Percentiles rank a stretch among this genome's conserved stretches.
Conservation (phyloP, 2,329 filamentous ascomycete genomes). For the Xylaria hypoxylon region DNA sequence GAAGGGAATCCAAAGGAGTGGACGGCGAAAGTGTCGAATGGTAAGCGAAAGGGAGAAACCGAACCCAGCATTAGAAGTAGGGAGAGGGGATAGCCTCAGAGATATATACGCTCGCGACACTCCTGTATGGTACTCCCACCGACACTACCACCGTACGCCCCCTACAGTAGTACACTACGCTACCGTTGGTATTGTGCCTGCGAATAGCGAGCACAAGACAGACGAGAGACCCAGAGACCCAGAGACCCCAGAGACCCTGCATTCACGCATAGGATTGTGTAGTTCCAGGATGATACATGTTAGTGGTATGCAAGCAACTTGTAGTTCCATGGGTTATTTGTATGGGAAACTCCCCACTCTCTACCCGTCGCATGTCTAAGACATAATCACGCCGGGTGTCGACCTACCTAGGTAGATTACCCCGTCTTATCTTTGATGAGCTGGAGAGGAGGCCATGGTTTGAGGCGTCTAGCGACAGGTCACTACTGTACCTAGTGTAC, state of each 20-base stretch:
- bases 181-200: constrained; percentile 4
- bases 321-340: constrained; percentile 17
- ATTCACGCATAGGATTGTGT: neutral
- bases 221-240: too few relatives aligned
- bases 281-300: neutral
- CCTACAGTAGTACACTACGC: constrained; percentile 1
- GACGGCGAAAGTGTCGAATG: constrained; percentile 14
- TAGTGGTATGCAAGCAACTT: neutral
- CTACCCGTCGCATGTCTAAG: constrained; percentile 7
- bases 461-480: constrained; percentile 17
- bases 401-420: constrained; percentile 9
- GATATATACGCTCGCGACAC: constrained; percentile 30
- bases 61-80: constrained; percentile 11
- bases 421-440: constrained; percentile 32
- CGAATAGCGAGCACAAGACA: constrained; percentile 19
- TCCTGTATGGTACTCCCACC: too few relatives aligned
- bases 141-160: neutral
- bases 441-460: constrained; percentile 20
- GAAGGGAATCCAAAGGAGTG: constrained; percentile 16
- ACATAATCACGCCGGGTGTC: neutral
- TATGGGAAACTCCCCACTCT: constrained; percentile 11
- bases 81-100: constrained; percentile 4
- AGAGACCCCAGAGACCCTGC: neutral
- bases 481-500: neutral
- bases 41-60: constrained; percentile 12